Conservation (phyloP, 352 stramenopile species). For the Globisporangium spiculum region DNA sequence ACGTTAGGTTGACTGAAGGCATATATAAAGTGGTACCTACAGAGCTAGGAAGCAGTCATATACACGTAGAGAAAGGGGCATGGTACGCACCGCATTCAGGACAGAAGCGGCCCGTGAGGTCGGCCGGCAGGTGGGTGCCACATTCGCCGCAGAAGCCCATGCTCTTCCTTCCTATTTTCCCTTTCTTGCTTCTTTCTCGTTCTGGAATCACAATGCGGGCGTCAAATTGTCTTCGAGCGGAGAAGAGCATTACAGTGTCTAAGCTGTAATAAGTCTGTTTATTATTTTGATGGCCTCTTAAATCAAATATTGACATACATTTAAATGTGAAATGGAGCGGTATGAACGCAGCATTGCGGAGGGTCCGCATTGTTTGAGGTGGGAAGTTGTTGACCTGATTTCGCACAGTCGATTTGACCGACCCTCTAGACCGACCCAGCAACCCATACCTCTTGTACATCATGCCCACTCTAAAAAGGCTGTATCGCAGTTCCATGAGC, state of each 20-base stretch:
- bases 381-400: background rate
- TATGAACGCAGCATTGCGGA: background rate
- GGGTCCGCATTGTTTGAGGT: background rate
- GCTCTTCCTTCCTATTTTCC: background rate
- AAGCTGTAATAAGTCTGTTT: background rate
- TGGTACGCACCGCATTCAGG: conserved; percentile 65
- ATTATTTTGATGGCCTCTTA: background rate
- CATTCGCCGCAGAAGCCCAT: conserved; percentile 88
- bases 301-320: background rate
- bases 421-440: background rate
- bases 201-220: background rate
- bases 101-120: conserved; percentile 64
- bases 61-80: background rate
- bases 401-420: background rate
- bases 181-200: background rate
- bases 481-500: background rate
- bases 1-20: background rate
- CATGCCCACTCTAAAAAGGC: background rate
- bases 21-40: background rate
- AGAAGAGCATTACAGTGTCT: background rate
- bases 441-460: too few species aligned
- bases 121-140: conserved; percentile 52
- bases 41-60: background rate
- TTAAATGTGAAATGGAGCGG: background rate
- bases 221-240: background rate